Evolutionary conservation across 2,329 filamentous ascomycete species (phyloP).

Genomic region (Diaporthe aspalathi): DNA sequence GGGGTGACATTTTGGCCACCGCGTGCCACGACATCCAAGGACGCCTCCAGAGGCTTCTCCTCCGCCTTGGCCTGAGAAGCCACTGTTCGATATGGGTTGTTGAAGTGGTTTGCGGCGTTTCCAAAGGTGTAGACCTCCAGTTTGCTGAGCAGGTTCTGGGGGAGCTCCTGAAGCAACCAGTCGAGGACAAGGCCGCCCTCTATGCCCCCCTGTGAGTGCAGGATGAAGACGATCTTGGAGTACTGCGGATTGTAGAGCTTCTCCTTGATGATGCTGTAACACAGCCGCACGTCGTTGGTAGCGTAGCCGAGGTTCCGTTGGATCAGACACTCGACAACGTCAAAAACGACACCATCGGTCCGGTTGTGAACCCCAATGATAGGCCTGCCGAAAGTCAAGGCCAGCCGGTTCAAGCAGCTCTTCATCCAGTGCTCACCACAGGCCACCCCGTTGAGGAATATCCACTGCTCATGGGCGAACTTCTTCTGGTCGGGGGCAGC

Average conservation of each 20-base stretch:
- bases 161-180: constrained; percentile 79
- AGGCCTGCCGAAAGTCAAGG: constrained; percentile 77
- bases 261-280: constrained; percentile 71
- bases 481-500: constrained; percentile 61
- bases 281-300: constrained; percentile 73
- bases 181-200: constrained; percentile 79
- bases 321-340: constrained; percentile 80
- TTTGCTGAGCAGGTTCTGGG: constrained; percentile 72
- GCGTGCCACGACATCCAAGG: constrained; percentile 47
- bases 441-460: constrained; percentile 82
- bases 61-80: constrained; percentile 55
- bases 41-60: constrained; percentile 49
- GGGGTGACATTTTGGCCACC: not conserved
- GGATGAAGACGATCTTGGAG: constrained; percentile 77
- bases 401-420: constrained; percentile 76
- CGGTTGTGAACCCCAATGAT: constrained; percentile 80
- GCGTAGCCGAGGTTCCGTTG: constrained; percentile 81
- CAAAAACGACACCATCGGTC: constrained; percentile 80
- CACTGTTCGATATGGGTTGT: constrained; percentile 73
- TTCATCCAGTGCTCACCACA: constrained; percentile 74
- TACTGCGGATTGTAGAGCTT: constrained; percentile 71
- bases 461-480: constrained; percentile 73
- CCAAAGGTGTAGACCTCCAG: constrained; percentile 85
- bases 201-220: constrained; percentile 83
- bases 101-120: constrained; percentile 83